Conservation (phyloP, 257 asterid species). For the Solanum sejunctum region DNA sequence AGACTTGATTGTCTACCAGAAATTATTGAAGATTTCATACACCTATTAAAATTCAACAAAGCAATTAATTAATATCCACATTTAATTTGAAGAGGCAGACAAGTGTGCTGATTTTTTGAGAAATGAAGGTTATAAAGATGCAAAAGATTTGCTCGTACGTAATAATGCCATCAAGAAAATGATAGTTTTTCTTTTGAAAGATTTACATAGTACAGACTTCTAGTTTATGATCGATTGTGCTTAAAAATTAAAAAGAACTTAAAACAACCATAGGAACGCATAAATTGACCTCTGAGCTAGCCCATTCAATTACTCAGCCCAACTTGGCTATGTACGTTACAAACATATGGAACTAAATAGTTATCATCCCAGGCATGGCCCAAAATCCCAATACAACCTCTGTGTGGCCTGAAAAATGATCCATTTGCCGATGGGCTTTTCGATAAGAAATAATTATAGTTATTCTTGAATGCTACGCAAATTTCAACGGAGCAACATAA, state of each 20-base stretch:
- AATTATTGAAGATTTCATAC: no score
- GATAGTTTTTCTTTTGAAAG: no score
- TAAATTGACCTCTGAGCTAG: background rate
- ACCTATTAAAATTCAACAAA: no score
- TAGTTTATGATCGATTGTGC: no score
- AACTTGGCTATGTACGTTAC: background rate
- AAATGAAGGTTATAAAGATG: no score
- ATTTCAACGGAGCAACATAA: background rate
- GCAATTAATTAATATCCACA: no score
- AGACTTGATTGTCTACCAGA: background rate
- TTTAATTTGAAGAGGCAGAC: background rate
- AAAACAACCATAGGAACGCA: background rate
- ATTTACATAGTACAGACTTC: no score
- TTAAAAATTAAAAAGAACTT: no score
- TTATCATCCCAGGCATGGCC: background rate
- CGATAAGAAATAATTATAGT: background rate
- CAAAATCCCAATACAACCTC: background rate
- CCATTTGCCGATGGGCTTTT: background rate
- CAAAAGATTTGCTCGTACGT: background rate
- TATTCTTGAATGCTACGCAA: background rate
- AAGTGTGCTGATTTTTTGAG: background rate
- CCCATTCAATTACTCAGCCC: background rate
- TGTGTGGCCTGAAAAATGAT: background rate
- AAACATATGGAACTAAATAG: background rate
- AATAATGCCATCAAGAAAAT: no score